Conservation (phyloP, 176 grass and related monocot species). For the Carex parvula region DNA sequence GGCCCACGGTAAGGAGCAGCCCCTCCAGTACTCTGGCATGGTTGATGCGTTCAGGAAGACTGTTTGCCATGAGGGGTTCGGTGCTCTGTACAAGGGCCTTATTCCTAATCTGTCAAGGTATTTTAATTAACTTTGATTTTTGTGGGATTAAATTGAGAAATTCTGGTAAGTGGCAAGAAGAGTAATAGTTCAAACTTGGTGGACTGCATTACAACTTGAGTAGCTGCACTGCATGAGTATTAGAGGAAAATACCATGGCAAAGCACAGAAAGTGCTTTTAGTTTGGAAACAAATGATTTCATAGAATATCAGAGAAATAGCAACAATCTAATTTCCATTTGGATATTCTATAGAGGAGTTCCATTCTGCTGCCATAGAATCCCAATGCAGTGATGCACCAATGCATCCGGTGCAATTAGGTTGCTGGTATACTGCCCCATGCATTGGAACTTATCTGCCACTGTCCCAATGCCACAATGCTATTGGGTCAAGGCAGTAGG, state of each 20-base stretch:
- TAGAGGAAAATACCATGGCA: not conserved
- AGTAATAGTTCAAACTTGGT: not conserved
- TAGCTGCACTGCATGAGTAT: not conserved
- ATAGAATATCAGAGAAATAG: too few species aligned
- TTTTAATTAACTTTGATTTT: not conserved
- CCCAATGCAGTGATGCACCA: not conserved
- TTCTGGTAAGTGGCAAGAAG: not conserved
- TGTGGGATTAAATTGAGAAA: not conserved
- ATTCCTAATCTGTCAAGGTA: constrained; percentile 99
- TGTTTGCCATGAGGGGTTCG: constrained; percentile 74
- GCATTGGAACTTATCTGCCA: not conserved
- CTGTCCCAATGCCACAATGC: not conserved
- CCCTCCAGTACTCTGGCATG: constrained; percentile 83
- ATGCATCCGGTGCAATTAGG: not conserved
- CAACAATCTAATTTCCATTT: not conserved
- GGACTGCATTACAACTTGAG: not conserved
- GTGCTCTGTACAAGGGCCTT: constrained; percentile 96
- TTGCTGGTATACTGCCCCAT: not conserved
- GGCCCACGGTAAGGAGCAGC: constrained; percentile 39
- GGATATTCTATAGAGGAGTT: not conserved
- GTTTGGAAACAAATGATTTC: too few species aligned
- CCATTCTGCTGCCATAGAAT: not conserved
- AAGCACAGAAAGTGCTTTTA: not conserved
- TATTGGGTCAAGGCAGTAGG: not conserved
- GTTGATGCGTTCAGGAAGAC: constrained; percentile 93